Evolutionary conservation across 2,329 filamentous ascomycete species (phyloP).

Genomic region (Tothia fuscella): DNA sequence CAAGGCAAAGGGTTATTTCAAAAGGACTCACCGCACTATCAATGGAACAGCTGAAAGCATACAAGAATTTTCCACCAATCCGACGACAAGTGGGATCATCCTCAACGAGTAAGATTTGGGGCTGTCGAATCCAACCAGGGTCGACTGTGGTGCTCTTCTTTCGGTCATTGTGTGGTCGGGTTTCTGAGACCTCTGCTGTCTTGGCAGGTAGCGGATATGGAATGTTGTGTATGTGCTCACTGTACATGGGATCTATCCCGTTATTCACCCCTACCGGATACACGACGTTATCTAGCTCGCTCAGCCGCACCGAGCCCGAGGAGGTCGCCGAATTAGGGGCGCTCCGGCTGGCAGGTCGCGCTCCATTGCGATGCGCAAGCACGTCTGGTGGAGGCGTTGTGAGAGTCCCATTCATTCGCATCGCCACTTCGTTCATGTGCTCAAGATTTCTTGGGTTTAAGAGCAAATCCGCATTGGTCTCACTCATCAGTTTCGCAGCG

Average conservation of each 20-base stretch:
- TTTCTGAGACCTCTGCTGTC: conserved; percentile 34
- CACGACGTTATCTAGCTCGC: conserved; percentile 59
- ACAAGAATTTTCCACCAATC: conserved; percentile 55
- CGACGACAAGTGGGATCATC: conserved; percentile 57
- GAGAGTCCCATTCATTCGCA: conserved; percentile 41
- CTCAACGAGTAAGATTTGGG: conserved; percentile 82
- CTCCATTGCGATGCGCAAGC: conserved; percentile 26
- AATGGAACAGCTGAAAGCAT: conserved; percentile 51
- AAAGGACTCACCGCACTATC: conserved; percentile 47
- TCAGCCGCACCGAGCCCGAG: conserved; percentile 41
- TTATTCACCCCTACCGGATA: conserved; percentile 86
- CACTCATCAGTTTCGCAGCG: conserved; percentile 52
- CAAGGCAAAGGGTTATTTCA: neutral
- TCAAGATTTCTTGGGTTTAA: conserved; percentile 53
- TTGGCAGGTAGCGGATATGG: conserved; percentile 70
- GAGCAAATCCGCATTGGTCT: conserved; percentile 53
- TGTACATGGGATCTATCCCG: conserved; percentile 88
- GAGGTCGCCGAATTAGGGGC: conserved; percentile 33
- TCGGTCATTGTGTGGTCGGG: conserved; percentile 20
- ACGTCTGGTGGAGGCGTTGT: conserved; percentile 46
- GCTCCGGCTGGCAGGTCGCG: conserved; percentile 32
- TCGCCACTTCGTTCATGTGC: conserved; percentile 48
- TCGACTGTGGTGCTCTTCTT: conserved; percentile 52
- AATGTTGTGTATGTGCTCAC: conserved; percentile 89
- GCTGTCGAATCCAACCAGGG: conserved; percentile 54